Base-by-base conservation (phyloP, 1,139 yeast species). In the Yamadazyma trypodendri region DNA sequence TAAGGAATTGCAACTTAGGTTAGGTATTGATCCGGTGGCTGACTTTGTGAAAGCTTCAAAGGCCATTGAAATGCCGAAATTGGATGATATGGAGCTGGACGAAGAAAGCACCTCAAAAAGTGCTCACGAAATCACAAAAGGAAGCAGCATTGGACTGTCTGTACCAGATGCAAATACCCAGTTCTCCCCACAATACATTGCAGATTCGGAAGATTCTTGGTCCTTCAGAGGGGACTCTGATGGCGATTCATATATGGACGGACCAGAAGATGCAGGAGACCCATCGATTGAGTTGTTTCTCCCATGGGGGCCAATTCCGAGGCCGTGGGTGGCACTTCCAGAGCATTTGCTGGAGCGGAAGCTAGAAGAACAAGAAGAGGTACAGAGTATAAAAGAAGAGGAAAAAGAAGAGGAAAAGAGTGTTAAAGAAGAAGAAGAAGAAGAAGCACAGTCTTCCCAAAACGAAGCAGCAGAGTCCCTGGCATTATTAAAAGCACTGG, bases 1-100 rank as follows among this genome's bases (percentile, higher is more conserved):
- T 27, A 44, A 39, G 23, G 34, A 41, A 4, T 35, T 49, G 17
- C 50, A 48, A 35, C 15, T 36, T 6, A 32, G 39, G 12, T 38
- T 45, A 21, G 48, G 50, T 5, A 23, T 48, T 11, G 49, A 48
- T 25, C 59, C 72, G 1, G 62, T 65, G 11, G 52, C 51, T 1
- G 61, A 59, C 16, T 51, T 66, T 32, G 63, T 21, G 54, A 9
- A 14, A 6, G 10, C 23, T 1, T 13, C 34, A n/a, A 55, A 35
- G 20, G 36, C 35, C 7, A 20, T 47, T 4, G 30, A 25, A 3
- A n/a, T 28, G 2, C 51, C 52, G 6, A 21, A 16, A 2, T 35
- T 43, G 13, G 41, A 40, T 7, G 29, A 27, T 8, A n/a, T 18
- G 9, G 15, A 4, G 15, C 12, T 12, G 16, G 20, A 23, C 16